These are phyloP conservation scores for Fusarium multiceps DNA, from an alignment of 2,329 filamentous ascomycete species.

Conservation along the genomic window DNA sequence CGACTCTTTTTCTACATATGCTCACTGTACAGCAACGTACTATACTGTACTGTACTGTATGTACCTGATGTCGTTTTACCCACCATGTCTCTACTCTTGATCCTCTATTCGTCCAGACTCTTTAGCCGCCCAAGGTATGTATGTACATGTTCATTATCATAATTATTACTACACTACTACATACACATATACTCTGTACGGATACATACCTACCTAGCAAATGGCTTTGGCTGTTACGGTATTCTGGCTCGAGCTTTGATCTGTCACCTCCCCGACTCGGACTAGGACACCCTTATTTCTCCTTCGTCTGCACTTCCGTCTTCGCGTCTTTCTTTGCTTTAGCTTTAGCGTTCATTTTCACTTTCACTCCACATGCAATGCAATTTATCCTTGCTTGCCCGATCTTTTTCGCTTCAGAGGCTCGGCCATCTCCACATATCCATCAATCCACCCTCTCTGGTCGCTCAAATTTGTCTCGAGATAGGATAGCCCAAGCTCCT, in stretches of 20 bases:
- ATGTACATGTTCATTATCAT: background rate
- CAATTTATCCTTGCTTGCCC: conserved; percentile 31
- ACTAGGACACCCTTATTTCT: conserved; percentile 32
- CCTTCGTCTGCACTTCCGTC: conserved; percentile 31
- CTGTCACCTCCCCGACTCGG: conserved; percentile 32
- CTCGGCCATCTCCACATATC: conserved; percentile 36
- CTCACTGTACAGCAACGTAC: conserved; percentile 12
- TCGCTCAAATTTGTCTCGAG: conserved; percentile 25
- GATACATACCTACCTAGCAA: background rate
- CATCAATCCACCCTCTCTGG: conserved; percentile 3
- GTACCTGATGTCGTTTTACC: conserved; percentile 45
- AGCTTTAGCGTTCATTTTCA: conserved; percentile 19
- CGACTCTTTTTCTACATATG: conserved; percentile 14
- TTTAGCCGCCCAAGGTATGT: conserved; percentile 7
- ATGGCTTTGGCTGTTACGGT: conserved; percentile 5
- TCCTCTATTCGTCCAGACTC: conserved; percentile 36
- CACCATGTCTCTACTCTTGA: conserved; percentile 44
- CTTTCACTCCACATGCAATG: conserved; percentile 28
- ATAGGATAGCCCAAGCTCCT: conserved; percentile 25
- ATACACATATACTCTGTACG: background rate
- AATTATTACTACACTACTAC: background rate
- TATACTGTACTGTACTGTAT: conserved; percentile 19
- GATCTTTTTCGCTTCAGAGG: conserved; percentile 30
- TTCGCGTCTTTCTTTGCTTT: conserved; percentile 21
- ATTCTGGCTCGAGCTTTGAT: conserved; percentile 5